Evolutionary conservation across 495 filamentous ascomycete genomes (phyloP), one percentile per base, ranked within the genome.

Genomic region (Lepidopterella palustris): DNA sequence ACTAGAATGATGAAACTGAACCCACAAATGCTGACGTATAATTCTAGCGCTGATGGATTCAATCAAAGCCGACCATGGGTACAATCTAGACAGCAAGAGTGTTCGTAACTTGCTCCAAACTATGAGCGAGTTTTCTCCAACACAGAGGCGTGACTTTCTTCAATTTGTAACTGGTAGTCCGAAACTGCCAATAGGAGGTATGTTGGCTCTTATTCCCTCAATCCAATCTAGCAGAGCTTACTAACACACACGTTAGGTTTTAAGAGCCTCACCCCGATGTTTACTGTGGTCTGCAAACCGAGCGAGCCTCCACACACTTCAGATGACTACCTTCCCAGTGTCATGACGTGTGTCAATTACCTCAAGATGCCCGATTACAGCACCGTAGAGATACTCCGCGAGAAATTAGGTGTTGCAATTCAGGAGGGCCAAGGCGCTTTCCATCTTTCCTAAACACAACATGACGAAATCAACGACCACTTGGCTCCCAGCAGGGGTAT

Each of bases 281-380:
- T 99, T 70, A 99, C 95, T 8, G 95, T 99, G 40, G 95, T 99
- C 18, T 97, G 95, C 78, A 96, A 95, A 72, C 92, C 93, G 5
- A 95, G 89, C 76, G 95, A 99, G 67, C 84, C 90, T 6, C 93
- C 93, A 1, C 95, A 90, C 72, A 88, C 86, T 6, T 95, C 93
- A 3, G 95, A 99, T 70, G 95, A 97, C 73, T 97, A 97, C 65
- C 80, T 99, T 31, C 91, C 95, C 24, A 97, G 92, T 68, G 95
- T 97, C 69, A 99, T 99, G 95, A 99, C 95, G 45, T 97, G 95
- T 72, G 93, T 96, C 71, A 99, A 99, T 71, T 99, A 99, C 71
- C 87, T 99, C 63, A 99, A 99, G 73, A 79, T 99, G 67, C 95
- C 95, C 21, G 91, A 99, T 74, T 99, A 99, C 75, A 92, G 85